Conservation (phyloP, 495 filamentous ascomycete genomes). For the Trypethelium eluteriae region DNA sequence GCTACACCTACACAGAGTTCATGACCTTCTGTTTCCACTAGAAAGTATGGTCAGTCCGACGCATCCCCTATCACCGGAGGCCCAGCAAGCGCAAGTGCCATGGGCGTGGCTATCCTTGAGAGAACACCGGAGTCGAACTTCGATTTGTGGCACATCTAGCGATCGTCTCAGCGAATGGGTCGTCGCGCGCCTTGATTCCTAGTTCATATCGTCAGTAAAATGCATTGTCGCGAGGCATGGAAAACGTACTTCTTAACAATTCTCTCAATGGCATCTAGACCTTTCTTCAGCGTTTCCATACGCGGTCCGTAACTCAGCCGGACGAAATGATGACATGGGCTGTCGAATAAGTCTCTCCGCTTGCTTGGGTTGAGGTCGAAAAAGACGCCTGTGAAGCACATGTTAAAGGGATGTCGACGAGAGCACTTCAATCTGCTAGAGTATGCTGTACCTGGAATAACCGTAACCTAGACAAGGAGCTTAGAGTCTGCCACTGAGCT, state of each 20-base stretch:
- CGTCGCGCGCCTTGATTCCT: not conserved
- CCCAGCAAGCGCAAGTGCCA: too few species aligned
- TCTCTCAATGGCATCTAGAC: conserved; percentile 82
- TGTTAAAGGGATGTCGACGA: not conserved
- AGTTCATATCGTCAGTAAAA: not conserved
- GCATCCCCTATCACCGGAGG: too few species aligned
- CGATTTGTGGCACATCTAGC: not conserved
- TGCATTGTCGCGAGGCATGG: too few species aligned
- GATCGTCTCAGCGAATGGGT: not conserved
- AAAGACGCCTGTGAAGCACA: conserved; percentile 75
- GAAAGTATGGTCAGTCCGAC: too few species aligned
- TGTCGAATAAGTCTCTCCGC: conserved; percentile 85
- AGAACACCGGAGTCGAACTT: too few species aligned
- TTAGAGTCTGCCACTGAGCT: not conserved
- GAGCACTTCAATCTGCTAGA: not conserved
- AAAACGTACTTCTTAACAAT: conserved; percentile 56
- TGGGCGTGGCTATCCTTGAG: too few species aligned
- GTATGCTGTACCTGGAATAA: not conserved
- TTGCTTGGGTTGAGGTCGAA: conserved; percentile 88
- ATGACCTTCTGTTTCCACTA: too few species aligned
- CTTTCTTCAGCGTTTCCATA: conserved; percentile 78
- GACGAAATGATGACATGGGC: conserved; percentile 89
- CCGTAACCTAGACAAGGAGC: not conserved
- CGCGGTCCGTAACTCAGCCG: conserved; percentile 83
- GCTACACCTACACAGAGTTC: too few species aligned